Base-by-base conservation (phyloP, 257 asterid genomes). In the Solanum sparsipilum region DNA sequence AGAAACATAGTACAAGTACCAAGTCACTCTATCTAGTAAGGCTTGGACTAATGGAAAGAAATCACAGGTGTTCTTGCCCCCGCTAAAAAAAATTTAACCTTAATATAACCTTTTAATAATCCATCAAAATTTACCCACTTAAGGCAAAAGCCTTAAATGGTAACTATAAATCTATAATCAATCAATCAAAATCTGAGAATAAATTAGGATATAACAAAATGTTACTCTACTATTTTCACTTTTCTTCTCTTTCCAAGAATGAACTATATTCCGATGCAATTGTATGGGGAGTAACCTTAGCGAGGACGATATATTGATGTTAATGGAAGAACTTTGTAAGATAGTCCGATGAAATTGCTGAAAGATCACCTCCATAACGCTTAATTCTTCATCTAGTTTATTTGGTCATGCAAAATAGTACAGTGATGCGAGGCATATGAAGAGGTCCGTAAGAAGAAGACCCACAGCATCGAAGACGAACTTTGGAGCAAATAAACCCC, bases 401-500 rank as follows among this genome's bases (percentile, higher is more conserved):
- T 39, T 78, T 79, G 84, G 25, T 79, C 84, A 79, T 79, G 84
- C 71, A 38, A 93, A 88, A 90, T 94, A 96, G 94, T 93, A 96
- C 13, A 95, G 87, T 41, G 99, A 94, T n/a, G 99, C 95, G 81
- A 95, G 39, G 86, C 96, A 92, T 87, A 94, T 96, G 41, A 94
- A 12, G 5, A 93, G 44, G 91, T 96, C 99, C 1, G 93, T 88
- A 9, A 97, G 92, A 85, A 95, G 89, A 88, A 97, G 98, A 35
- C 98, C 98, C 60, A 94, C 96, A 21, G 93, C 98, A 71, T 97
- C 99, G 20, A 97, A 97, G 83, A 97, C 99, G 90, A 97, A 96
- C 90, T 97, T 97, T 39, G 99, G 99, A 32, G 99, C 99, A 89
- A 96, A 97, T 89, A 97, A 91, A 85, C 99, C 99, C 99, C 99